Conservation (phyloP, 306 rosid genomes). For the Lathyrus tuberosus region DNA sequence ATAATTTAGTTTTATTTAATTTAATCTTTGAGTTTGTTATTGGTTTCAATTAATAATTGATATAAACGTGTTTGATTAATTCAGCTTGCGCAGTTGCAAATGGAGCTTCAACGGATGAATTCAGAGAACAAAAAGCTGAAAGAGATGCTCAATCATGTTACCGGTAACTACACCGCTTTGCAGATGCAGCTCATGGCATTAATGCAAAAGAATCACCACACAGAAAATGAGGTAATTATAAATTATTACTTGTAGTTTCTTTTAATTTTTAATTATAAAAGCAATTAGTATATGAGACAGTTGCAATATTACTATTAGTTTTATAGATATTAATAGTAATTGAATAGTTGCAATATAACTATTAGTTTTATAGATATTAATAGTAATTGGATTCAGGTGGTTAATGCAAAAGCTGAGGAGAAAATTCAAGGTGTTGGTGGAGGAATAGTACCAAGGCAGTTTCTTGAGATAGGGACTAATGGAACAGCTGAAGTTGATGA, state of each 20-base stretch:
- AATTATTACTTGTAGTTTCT: neutral
- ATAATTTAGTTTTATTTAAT: neutral
- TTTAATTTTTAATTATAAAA: neutral
- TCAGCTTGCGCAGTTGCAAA: conserved; percentile 74
- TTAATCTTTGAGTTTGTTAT: neutral
- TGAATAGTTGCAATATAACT: too few species aligned
- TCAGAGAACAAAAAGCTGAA: conserved; percentile 73
- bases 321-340: too few species aligned
- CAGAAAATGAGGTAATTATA: conserved; percentile 46
- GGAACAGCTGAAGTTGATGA: conserved; percentile 50
- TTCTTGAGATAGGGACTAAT: conserved; percentile 65
- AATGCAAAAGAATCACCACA: conserved; percentile 56
- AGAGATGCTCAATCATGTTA: conserved; percentile 83
- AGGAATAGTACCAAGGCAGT: conserved; percentile 59
- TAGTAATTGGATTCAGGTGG: conserved; percentile 43
- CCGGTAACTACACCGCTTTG: conserved; percentile 65
- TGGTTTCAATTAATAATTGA: neutral
- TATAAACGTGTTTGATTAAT: neutral
- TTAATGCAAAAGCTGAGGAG: conserved; percentile 52
- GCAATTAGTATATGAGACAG: neutral
- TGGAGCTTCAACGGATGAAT: conserved; percentile 77
- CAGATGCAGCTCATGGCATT: conserved; percentile 71
- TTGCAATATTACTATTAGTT: too few species aligned
- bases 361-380: neutral
- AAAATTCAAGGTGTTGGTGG: conserved; percentile 45